A percentile compares a stretch with the other conserved stretches of the same genome.
These are phyloP conservation scores for Sporothrix curviconia DNA, from an alignment of 2,329 filamentous ascomycete species.

Conservation along the genomic window DNA sequence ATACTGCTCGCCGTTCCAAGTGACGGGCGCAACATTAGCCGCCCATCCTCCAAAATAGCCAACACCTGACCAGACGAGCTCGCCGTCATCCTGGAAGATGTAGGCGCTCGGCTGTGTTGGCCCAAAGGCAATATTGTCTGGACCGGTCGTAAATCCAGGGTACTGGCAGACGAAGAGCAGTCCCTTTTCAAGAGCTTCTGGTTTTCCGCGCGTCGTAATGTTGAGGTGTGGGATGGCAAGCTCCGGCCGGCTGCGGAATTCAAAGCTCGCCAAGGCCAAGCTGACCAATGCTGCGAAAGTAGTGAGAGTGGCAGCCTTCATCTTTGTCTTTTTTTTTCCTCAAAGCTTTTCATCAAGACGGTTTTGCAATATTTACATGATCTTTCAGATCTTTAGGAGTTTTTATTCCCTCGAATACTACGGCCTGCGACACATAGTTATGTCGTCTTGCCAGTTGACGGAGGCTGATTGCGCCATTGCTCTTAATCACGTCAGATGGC, in stretches of 20 bases:
- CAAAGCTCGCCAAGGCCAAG: not conserved
- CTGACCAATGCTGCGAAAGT: not conserved
- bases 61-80: constrained; percentile 51
- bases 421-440: not conserved
- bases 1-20: not conserved
- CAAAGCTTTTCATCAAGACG: not conserved
- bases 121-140: not conserved
- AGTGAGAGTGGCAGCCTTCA: not conserved
- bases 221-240: not conserved
- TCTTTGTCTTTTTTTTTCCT: not conserved
- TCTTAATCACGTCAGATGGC: constrained; percentile 1
- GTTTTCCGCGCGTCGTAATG: not conserved
- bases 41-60: constrained; percentile 20
- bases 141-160: not conserved
- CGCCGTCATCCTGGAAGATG: constrained; percentile 48
- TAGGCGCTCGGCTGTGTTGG: constrained; percentile 43
- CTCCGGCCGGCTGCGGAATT: not conserved
- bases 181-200: not conserved
- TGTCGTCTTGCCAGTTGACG: not conserved
- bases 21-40: not conserved
- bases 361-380: no score
- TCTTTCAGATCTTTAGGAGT: not conserved
- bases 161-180: not conserved
- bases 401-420: not conserved
- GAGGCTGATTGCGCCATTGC: not conserved